A percentile compares a stretch with the other conserved stretches of the same genome.
Conservation (phyloP, 768 basidiomycete species). For the Termitomyces sp. region DNA sequence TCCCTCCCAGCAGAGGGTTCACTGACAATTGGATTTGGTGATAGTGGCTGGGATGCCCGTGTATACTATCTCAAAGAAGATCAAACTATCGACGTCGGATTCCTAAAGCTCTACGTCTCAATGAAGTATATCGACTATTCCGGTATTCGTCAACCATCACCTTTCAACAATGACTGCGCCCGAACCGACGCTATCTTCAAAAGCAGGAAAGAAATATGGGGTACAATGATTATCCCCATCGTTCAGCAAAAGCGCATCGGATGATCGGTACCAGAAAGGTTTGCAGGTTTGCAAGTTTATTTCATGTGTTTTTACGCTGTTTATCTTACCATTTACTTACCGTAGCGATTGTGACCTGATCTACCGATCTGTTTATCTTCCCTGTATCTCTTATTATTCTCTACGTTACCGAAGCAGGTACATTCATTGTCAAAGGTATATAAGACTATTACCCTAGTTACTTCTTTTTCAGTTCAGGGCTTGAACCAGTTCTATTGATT, state of each 20-base stretch:
- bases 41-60: constrained; percentile 26
- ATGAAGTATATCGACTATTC: constrained; percentile 27
- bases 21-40: constrained; percentile 35
- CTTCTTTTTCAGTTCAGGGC: too few relatives aligned
- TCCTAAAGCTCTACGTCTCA: constrained; percentile 37
- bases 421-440: too few relatives aligned
- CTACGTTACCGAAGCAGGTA: too few relatives aligned
- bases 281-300: too few relatives aligned
- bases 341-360: too few relatives aligned
- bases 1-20: not conserved
- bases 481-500: too few relatives aligned
- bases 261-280: too few relatives aligned
- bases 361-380: too few relatives aligned
- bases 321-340: too few relatives aligned
- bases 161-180: constrained; percentile 16
- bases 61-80: constrained; percentile 22
- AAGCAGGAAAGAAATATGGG: not conserved
- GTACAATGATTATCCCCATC: not conserved
- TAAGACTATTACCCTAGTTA: too few relatives aligned
- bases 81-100: constrained; percentile 31
- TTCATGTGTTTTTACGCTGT: too few relatives aligned
- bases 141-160: constrained; percentile 25
- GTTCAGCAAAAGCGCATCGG: not conserved
- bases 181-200: not conserved
- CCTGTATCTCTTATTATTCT: too few relatives aligned